Percentiles rank a stretch among this genome's conserved stretches.
Evolutionary conservation across 2,329 filamentous ascomycete species (phyloP).

Genomic region (Sordariomycetes sp.): DNA sequence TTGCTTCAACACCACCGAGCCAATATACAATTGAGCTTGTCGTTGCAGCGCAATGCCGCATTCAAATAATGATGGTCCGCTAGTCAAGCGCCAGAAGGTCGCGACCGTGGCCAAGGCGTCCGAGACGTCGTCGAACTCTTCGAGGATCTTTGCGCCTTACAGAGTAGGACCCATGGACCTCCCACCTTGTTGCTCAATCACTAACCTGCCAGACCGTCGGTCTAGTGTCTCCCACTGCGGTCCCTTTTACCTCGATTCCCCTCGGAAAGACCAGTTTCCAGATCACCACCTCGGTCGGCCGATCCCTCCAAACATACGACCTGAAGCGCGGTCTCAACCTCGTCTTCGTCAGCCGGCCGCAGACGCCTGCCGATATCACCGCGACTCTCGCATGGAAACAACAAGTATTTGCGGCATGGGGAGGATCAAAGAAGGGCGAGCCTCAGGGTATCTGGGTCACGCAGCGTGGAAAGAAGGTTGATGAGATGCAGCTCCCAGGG

Average conservation of each 20-base stretch:
- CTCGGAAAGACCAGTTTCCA: conserved; percentile 94
- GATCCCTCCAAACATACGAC: conserved; percentile 91
- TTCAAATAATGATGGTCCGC: conserved; percentile 49
- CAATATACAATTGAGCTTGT: too few species aligned
- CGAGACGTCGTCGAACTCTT: conserved; percentile 39
- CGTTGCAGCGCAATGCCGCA: conserved; percentile 36
- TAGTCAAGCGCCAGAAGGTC: conserved; percentile 71
- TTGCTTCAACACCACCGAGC: too few species aligned
- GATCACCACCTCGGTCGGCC: conserved; percentile 89
- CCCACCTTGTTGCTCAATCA: not conserved
- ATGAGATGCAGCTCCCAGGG: conserved; percentile 59
- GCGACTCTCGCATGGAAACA: conserved; percentile 84
- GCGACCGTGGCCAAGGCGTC: conserved; percentile 26
- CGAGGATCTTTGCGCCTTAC: conserved; percentile 88
- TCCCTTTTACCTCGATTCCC: conserved; percentile 83
- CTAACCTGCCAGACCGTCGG: conserved; percentile 63
- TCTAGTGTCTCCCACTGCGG: conserved; percentile 79
- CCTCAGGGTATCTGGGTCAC: conserved; percentile 77
- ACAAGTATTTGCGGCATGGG: conserved; percentile 84
- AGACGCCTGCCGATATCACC: conserved; percentile 79
- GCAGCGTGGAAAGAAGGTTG: conserved; percentile 79
- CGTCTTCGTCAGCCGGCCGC: conserved; percentile 85
- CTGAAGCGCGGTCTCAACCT: conserved; percentile 82
- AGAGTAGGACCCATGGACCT: conserved; percentile 49
- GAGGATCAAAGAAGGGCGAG: conserved; percentile 42